These are phyloP conservation scores for Oryza meridionalis DNA, from an alignment of 176 grass and related monocot genomes.

Conservation along the genomic window DNA sequence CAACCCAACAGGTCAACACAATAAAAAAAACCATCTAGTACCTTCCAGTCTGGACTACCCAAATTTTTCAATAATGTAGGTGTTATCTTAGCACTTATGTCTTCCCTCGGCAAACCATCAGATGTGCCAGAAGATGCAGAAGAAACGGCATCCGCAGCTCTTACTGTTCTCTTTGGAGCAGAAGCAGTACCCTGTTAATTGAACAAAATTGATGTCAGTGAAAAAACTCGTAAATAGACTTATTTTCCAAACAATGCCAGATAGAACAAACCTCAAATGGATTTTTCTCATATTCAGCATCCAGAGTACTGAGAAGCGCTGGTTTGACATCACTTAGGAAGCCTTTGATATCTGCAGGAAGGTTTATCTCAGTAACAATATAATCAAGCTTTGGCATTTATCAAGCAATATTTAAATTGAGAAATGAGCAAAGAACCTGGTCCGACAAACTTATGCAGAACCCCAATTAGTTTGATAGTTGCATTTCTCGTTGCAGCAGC, in stretches of 20 bases:
- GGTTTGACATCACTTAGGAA: slow-evolving; percentile 98
- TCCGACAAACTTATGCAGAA: slow-evolving; percentile 95
- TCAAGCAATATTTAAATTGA: slow-evolving; percentile 32
- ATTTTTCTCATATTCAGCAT: slow-evolving; percentile 96
- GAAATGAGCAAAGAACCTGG: slow-evolving; percentile 64
- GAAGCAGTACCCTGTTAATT: slow-evolving; percentile 70
- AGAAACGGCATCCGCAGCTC: slow-evolving; percentile 61
- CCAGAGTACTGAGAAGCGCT: slow-evolving; percentile 81
- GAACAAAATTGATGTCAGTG: neutral
- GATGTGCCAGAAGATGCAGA: slow-evolving; percentile 55
- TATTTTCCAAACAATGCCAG: neutral
- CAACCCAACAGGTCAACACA: slow-evolving; percentile 27
- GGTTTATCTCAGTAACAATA: slow-evolving; percentile 34
- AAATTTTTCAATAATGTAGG: slow-evolving; percentile 83
- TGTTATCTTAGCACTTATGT: slow-evolving; percentile 94
- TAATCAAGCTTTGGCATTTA: neutral
- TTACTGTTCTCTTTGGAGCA: slow-evolving; percentile 85
- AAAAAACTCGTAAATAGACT: neutral
- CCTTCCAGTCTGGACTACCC: slow-evolving; percentile 96
- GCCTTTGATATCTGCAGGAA: slow-evolving; percentile 84
- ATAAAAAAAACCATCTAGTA: slow-evolving; percentile 35
- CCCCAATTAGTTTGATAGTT: slow-evolving; percentile 93
- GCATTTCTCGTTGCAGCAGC: slow-evolving; percentile 82
- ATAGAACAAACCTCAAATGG: slow-evolving; percentile 75
- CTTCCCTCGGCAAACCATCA: slow-evolving; percentile 94